These are phyloP conservation scores for Talaromyces wortmannii DNA, from an alignment of 495 filamentous ascomycete genomes.

Conservation along the genomic window DNA sequence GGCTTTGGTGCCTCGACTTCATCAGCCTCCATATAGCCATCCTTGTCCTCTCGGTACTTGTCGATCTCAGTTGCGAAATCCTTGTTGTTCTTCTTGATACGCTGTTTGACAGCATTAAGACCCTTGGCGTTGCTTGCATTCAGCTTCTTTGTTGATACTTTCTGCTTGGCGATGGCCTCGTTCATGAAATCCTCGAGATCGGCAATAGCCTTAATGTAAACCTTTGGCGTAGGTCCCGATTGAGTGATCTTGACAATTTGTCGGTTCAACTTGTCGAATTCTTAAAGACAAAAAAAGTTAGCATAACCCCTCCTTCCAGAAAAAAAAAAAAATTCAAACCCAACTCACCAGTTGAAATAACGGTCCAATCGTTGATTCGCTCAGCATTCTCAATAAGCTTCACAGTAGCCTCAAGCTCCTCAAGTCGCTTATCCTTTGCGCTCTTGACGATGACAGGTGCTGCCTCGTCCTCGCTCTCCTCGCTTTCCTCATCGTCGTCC, in stretches of 20 bases:
- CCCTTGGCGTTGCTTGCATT: conserved; percentile 91
- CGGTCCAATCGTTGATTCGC: conserved; percentile 96
- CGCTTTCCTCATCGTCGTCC: conserved; percentile 65
- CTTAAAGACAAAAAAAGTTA: conserved; percentile 29
- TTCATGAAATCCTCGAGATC: conserved; percentile 95
- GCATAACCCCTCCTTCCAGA: conserved; percentile 12
- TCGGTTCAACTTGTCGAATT: conserved; percentile 96
- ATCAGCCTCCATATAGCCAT: conserved; percentile 79
- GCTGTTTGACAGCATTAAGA: conserved; percentile 93
- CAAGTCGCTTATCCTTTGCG: conserved; percentile 92
- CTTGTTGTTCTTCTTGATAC: conserved; percentile 97
- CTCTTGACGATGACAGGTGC: conserved; percentile 82
- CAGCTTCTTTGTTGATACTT: conserved; percentile 96
- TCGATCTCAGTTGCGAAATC: conserved; percentile 85
- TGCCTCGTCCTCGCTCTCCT: conserved; percentile 79
- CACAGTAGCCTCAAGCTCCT: conserved; percentile 86
- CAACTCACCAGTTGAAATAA: conserved; percentile 76
- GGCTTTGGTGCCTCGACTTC: conserved; percentile 58
- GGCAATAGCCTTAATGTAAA: conserved; percentile 87
- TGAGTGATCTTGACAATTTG: conserved; percentile 74
- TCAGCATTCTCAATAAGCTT: conserved; percentile 88
- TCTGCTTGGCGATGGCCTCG: conserved; percentile 89
- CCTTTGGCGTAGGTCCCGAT: conserved; percentile 71
- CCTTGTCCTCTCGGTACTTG: conserved; percentile 75
- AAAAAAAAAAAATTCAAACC: neutral